Percentiles rank a stretch among this genome's conserved stretches.
phyloP scores from a whole-genome alignment of 306 rosid genomes.

The Erythrophleum fordii region DNA sequence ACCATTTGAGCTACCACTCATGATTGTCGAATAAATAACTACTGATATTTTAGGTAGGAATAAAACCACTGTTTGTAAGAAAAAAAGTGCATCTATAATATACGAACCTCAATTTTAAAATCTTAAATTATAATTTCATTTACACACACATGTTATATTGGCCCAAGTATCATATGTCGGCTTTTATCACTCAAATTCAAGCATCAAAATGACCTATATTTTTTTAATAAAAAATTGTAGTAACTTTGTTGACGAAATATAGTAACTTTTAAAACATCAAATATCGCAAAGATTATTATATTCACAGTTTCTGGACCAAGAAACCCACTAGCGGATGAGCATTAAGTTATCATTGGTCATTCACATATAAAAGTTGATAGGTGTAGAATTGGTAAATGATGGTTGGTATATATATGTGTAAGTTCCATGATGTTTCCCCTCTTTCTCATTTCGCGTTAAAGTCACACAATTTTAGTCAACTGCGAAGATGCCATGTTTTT shows the following conservation, averaged over 20 bases:
- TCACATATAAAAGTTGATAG: neutral
- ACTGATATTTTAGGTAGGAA: neutral
- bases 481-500: neutral
- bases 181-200: no score
- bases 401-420: neutral
- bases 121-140: neutral
- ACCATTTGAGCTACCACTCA: neutral
- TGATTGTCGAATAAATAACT: neutral
- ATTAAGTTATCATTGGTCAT: neutral
- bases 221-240: no score
- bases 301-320: no score
- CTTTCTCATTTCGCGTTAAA: neutral
- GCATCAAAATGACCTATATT: no score
- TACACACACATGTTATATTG: neutral
- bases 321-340: neutral
- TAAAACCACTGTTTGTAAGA: neutral
- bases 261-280: no score
- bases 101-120: neutral
- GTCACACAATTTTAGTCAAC: neutral
- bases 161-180: neutral
- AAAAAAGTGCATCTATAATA: no score
- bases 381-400: neutral
- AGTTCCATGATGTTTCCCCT: neutral
- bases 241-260: no score
- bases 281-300: no score